Percentiles rank a stretch among this genome's conserved stretches.
Evolutionary conservation across 805 yeast species (phyloP).

Genomic region (Wickerhamia fluorescens): DNA sequence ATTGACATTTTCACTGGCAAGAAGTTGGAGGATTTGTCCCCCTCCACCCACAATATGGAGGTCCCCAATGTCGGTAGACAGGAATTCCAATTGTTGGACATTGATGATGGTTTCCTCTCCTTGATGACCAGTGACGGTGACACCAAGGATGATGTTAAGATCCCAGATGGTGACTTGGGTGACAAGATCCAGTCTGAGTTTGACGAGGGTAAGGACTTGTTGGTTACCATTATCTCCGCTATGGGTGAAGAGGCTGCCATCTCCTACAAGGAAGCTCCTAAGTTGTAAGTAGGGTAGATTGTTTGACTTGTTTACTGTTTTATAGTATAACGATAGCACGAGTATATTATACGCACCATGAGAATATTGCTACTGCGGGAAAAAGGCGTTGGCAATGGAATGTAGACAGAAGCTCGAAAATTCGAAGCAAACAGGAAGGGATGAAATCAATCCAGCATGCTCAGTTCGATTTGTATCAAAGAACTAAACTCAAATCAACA

Average conservation of each 20-base stretch:
- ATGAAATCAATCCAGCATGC: too few relatives aligned
- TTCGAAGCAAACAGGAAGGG: too few relatives aligned
- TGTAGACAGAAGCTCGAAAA: too few relatives aligned
- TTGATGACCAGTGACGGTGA: conserved; percentile 97
- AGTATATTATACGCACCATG: too few relatives aligned
- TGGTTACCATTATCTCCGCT: conserved; percentile 94
- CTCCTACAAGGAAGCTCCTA: conserved; percentile 98
- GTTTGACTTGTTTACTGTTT: conserved; percentile 1
- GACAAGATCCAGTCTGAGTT: conserved; percentile 85
- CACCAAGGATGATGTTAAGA: conserved; percentile 98
- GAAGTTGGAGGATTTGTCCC: conserved; percentile 99
- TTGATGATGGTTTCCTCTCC: conserved; percentile 96
- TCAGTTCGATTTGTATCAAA: too few relatives aligned
- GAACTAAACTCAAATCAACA: too few relatives aligned
- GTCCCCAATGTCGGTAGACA: conserved; percentile 96
- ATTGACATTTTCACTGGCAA: conserved; percentile 98
- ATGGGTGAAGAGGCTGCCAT: conserved; percentile 99
- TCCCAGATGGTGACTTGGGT: conserved; percentile 98
- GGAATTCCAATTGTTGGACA: conserved; percentile 95
- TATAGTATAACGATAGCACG: neutral
- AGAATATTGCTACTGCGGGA: too few relatives aligned
- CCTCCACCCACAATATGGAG: conserved; percentile 99
- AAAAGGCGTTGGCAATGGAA: too few relatives aligned
- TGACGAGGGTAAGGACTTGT: conserved; percentile 96
- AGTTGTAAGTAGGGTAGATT: conserved; percentile 17